Evolutionary conservation across 805 yeast species (phyloP).

Genomic region (Lipomyces sp.): DNA sequence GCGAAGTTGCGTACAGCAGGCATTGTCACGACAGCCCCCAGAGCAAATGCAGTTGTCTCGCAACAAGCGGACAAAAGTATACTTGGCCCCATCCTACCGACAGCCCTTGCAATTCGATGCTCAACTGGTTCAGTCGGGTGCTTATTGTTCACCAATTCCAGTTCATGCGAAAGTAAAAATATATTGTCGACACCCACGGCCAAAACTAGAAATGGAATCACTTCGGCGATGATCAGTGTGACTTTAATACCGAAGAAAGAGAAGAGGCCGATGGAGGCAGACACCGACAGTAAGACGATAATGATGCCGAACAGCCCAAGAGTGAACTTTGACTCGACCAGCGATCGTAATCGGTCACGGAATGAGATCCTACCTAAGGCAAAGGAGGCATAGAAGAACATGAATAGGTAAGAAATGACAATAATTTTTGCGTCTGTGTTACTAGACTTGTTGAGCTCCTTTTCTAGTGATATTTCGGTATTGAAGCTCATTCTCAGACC

Average conservation of each 20-base stretch:
- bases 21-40: constrained; percentile 85
- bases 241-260: constrained; percentile 78
- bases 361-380: constrained; percentile 55
- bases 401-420: constrained; percentile 72
- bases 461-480: constrained; percentile 81
- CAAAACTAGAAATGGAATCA: constrained; percentile 86
- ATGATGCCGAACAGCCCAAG: constrained; percentile 84
- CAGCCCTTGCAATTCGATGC: constrained; percentile 63
- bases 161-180: constrained; percentile 81
- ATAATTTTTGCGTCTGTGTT: constrained; percentile 77
- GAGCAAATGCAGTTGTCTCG: constrained; percentile 76
- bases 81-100: constrained; percentile 84
- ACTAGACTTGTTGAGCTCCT: constrained; percentile 81
- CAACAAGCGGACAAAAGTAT: constrained; percentile 76
- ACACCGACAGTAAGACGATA: constrained; percentile 79
- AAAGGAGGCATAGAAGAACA: constrained; percentile 87
- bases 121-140: constrained; percentile 57
- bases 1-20: constrained; percentile 97
- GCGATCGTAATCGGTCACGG: constrained; percentile 28
- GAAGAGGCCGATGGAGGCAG: constrained; percentile 81
- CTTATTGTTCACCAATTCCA: constrained; percentile 58
- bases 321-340: constrained; percentile 62
- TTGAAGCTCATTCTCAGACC: constrained; percentile 72
- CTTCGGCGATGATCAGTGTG: constrained; percentile 93
- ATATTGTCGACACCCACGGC: constrained; percentile 98